Conservation (phyloP, 306 rosid genomes). For the Abrus precatorius region DNA sequence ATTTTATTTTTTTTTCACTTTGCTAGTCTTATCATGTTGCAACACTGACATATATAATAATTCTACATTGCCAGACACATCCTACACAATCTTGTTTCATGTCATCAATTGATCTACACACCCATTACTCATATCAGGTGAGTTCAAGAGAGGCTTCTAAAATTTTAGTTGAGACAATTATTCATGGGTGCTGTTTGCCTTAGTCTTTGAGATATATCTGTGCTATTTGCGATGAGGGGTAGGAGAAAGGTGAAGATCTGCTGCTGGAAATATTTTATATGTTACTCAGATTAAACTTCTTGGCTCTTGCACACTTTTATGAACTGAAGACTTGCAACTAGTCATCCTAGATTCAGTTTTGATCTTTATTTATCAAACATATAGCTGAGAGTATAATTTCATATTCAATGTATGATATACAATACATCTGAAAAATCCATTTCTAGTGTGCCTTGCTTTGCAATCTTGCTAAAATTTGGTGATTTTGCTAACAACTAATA, state of each 20-base stretch:
- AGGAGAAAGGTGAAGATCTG: conserved; percentile 14
- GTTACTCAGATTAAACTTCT: conserved; percentile 9
- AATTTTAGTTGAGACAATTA: conserved; percentile 29
- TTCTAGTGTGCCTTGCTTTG: conserved; percentile 3
- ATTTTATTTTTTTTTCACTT: conserved; percentile 12
- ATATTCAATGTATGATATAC: conserved; percentile 1
- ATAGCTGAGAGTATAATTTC: conserved; percentile 15
- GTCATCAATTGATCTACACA: conserved; percentile 92
- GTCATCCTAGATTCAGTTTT: conserved; percentile 34
- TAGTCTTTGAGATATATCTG: conserved; percentile 27
- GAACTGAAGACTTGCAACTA: conserved; percentile 8
- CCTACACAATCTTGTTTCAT: conserved; percentile 96
- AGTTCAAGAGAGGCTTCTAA: conserved; percentile 40
- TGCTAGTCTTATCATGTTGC: conserved; percentile 13
- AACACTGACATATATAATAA: conserved; percentile 32
- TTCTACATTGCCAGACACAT: conserved; percentile 75
- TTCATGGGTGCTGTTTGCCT: conserved; percentile 37
- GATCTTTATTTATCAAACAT: conserved; percentile 22
- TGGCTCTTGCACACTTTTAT: not conserved
- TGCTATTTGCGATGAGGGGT: conserved; percentile 27
- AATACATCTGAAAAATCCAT: conserved; percentile 6
- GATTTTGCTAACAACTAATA: conserved; percentile 14
- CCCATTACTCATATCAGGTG: conserved; percentile 97
- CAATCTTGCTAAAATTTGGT: conserved; percentile 27
- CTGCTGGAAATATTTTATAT: not conserved